Conservation (phyloP, 345 rosid species). For the Sonneratia alba region DNA sequence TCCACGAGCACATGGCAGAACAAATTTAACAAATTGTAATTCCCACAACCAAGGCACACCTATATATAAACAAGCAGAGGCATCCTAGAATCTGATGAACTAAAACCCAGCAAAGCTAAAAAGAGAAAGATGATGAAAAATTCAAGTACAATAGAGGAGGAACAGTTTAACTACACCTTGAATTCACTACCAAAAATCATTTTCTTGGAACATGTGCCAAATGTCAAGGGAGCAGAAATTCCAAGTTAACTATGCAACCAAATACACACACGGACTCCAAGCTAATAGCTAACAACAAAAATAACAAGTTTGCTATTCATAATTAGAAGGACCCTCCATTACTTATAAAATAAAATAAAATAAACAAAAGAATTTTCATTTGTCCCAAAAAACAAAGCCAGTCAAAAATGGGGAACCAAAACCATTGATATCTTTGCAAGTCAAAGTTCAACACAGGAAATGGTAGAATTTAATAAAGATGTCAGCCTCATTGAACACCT, state of each 20-base stretch:
- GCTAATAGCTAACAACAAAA: background rate
- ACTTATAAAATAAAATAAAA: too few species aligned
- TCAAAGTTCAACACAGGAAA: background rate
- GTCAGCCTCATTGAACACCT: background rate
- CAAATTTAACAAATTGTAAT: too few species aligned
- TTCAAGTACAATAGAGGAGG: background rate
- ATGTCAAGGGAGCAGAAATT: background rate
- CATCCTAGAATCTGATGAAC: background rate
- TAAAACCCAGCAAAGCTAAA: background rate
- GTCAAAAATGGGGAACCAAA: background rate
- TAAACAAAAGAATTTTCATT: too few species aligned
- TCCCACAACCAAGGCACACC: too few species aligned
- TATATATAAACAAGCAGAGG: too few species aligned
- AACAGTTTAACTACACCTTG: background rate
- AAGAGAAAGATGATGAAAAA: background rate
- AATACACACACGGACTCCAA: background rate
- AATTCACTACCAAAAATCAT: background rate
- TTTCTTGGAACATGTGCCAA: background rate
- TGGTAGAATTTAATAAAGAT: background rate
- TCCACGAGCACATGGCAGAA: too few species aligned
- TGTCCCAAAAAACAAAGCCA: background rate
- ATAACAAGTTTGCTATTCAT: background rate
- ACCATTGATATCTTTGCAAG: background rate
- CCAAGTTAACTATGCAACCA: background rate
- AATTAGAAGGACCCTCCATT: background rate